phyloP scores from a whole-genome alignment of 495 filamentous ascomycete genomes.

The Penicillium dipodomyicola region DNA sequence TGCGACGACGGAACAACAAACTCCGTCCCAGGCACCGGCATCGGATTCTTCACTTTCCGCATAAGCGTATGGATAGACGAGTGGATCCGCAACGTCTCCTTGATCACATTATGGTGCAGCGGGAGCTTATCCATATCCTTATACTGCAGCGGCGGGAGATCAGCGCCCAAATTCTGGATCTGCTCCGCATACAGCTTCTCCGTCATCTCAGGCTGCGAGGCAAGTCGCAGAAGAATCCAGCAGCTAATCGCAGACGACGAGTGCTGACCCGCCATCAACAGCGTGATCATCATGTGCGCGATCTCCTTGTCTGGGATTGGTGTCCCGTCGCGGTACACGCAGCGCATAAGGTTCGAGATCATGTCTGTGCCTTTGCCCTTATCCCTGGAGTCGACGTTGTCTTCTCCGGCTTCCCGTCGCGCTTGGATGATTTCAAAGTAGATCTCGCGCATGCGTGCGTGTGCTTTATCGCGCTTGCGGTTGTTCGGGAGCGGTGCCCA shows the following conservation, averaged over 20 bases:
- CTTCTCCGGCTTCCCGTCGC: constrained; percentile 48
- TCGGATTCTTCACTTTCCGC: constrained; percentile 76
- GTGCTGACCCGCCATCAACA: constrained; percentile 88
- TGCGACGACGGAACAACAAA: constrained; percentile 75
- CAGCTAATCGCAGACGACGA: constrained; percentile 77
- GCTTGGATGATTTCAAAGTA: constrained; percentile 75
- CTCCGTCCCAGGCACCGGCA: constrained; percentile 73
- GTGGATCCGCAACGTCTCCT: constrained; percentile 78
- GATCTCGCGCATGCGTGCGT: constrained; percentile 69
- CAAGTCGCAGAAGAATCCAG: constrained; percentile 80
- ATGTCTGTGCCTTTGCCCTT: constrained; percentile 58
- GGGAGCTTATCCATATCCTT: constrained; percentile 67
- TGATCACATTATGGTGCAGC: constrained; percentile 67
- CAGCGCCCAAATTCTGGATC: constrained; percentile 55
- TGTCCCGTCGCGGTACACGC: constrained; percentile 70
- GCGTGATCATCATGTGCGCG: constrained; percentile 88
- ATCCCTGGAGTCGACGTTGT: constrained; percentile 32
- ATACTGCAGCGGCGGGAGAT: constrained; percentile 63
- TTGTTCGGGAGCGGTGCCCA: constrained; percentile 87
- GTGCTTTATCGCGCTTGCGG: constrained; percentile 72
- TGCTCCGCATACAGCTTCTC: constrained; percentile 79
- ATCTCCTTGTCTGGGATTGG: constrained; percentile 74
- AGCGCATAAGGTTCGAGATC: constrained; percentile 80
- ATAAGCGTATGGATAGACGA: constrained; percentile 83
- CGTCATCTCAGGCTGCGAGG: constrained; percentile 66